A percentile compares a stretch with the other conserved stretches of the same genome.
phyloP scores from a whole-genome alignment of 1,284 basidiomycete species.

The Chiua sp. region DNA sequence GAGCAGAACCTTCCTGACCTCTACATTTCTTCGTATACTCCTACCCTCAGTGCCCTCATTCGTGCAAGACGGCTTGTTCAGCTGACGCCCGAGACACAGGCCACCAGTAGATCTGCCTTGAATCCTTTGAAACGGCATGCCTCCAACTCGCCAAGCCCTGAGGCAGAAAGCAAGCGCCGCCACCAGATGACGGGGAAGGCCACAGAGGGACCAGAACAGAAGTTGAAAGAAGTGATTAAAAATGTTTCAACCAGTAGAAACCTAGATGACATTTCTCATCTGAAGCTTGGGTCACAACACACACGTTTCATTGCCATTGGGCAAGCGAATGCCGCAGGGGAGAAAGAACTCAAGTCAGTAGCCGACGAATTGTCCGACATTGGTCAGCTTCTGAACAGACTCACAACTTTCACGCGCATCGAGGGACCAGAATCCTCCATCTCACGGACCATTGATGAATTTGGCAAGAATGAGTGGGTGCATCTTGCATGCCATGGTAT shows the following conservation, averaged over 20 bases:
- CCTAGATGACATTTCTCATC: too few relatives aligned
- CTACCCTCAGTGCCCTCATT: conserved; percentile 35
- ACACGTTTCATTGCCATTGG: conserved; percentile 21
- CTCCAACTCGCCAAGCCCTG: too few relatives aligned
- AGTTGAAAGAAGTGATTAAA: too few relatives aligned
- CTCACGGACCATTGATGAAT: background rate
- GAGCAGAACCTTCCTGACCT: conserved; percentile 25
- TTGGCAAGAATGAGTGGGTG: conserved; percentile 15
- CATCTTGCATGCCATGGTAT: conserved; percentile 28
- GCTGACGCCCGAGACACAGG: too few relatives aligned
- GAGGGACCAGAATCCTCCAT: background rate
- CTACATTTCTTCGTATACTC: conserved; percentile 41
- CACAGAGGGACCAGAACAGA: too few relatives aligned
- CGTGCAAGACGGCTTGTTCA: conserved; percentile 7
- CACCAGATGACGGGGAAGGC: too few relatives aligned
- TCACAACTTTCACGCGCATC: background rate
- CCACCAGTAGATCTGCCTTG: too few relatives aligned
- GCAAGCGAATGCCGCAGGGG: conserved; percentile 4
- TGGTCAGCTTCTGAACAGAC: background rate
- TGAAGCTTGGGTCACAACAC: too few relatives aligned
- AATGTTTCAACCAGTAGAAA: too few relatives aligned
- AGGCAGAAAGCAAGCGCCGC: too few relatives aligned
- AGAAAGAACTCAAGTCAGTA: background rate
- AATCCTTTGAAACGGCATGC: too few relatives aligned
- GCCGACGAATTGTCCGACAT: background rate